Evolutionary conservation across 2,329 filamentous ascomycete genomes (phyloP).

Genomic region (Sclerotinia glacialis): DNA sequence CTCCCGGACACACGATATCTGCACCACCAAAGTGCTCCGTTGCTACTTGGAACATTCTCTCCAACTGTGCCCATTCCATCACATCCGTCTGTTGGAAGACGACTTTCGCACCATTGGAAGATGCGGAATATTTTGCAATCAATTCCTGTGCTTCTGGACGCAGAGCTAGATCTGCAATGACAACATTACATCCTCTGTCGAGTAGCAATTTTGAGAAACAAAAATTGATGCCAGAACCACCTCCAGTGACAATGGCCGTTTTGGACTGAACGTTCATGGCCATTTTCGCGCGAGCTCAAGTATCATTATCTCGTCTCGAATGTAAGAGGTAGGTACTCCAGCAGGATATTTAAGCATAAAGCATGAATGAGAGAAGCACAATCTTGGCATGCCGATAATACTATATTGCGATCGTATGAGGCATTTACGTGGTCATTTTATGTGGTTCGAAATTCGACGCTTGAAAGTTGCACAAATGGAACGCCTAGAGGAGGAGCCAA

Average conservation of each 20-base stretch:
- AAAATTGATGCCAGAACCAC: slow-evolving; percentile 52
- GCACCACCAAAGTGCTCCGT: slow-evolving; percentile 39
- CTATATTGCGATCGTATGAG: not conserved
- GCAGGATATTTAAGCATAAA: not conserved
- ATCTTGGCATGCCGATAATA: not conserved
- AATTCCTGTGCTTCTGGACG: slow-evolving; percentile 45
- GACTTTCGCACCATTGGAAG: slow-evolving; percentile 34
- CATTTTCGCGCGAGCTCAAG: slow-evolving; percentile 24
- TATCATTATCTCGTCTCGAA: not conserved
- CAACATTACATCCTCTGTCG: slow-evolving; percentile 44
- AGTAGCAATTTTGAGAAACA: slow-evolving; percentile 47
- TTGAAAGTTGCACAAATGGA: not conserved
- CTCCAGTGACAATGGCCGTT: slow-evolving; percentile 54
- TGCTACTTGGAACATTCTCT: slow-evolving; percentile 39
- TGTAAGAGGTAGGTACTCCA: not conserved
- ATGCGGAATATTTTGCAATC: slow-evolving; percentile 25
- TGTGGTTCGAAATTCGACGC: not conserved
- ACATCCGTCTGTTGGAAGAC: slow-evolving; percentile 47
- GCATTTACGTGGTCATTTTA: not conserved
- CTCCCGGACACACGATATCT: slow-evolving; percentile 46
- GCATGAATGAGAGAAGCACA: not conserved
- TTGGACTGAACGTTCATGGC: slow-evolving; percentile 44
- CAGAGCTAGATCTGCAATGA: slow-evolving; percentile 46
- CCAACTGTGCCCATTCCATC: slow-evolving; percentile 42
- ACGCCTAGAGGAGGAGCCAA: not conserved